Base-by-base conservation (phyloP, 805 yeast genomes). In the Clavispora santaluciae region DNA sequence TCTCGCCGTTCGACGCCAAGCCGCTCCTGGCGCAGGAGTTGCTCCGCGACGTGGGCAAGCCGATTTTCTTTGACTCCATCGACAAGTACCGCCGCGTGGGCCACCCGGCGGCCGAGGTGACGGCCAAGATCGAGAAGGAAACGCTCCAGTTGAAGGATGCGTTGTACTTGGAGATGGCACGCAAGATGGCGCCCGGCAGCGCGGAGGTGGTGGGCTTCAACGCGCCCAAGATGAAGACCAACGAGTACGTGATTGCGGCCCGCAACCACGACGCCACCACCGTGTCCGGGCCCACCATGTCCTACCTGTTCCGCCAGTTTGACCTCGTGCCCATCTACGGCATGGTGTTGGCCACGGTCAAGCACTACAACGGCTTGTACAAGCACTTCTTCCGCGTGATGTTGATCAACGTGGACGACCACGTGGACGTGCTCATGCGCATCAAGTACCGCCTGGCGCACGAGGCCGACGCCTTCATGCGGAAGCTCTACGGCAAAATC, bases 331-430 rank as follows among this genome's bases (percentile, higher is more conserved):
- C 73, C 1, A 58, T 61, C 43, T 64, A 59, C 41, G 62, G 60
- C 5, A 37, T 60, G 11, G 36, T 59, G n/a, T 41, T 63, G 36
- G 50, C 44, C 25, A 47, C 62, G 1, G 41, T 42, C 33, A 51
- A 50, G 18, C 63, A 59, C 35, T 43, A 47, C 44, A 52, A 48
- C 30, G 48, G 44, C 39, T 50, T 68, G 24, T 49, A 48, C 38
- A 57, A 54, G 22, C 73, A 69, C 41, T 48, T 69, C 23, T 59
- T 56, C 51, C 66, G 66, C 45, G 43, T 68, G 22, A 59, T 68
- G 37, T 43, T 66, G 44, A 57, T 64, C 34, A 69, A 69, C 49
- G 45, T 66, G 41, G 64, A 57, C 20, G 70, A 65, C 28, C 69
- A 63, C 44, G 54, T 67, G 18, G 71, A 68, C 25, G 61, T 62